These are phyloP conservation scores for Zasmidium citrigriseum DNA, from an alignment of 2,329 filamentous ascomycete genomes.

Conservation along the genomic window DNA sequence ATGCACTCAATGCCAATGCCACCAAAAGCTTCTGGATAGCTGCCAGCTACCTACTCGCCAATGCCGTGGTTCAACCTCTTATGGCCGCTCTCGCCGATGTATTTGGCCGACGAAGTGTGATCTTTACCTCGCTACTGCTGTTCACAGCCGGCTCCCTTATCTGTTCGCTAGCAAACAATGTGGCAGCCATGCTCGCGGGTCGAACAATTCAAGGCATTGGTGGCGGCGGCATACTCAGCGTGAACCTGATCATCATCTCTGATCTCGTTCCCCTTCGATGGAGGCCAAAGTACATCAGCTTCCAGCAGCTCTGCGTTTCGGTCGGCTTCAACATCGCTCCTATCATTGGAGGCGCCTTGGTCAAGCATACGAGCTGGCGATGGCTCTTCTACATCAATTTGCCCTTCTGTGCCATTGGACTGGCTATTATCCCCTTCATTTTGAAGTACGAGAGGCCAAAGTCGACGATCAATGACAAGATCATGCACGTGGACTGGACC, in stretches of 20 bases:
- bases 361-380: conserved; percentile 26
- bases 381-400: conserved; percentile 45
- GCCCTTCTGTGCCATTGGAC: conserved; percentile 36
- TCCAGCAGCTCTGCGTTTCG: conserved; percentile 32
- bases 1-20: conserved; percentile 37
- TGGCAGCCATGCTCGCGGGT: conserved; percentile 44
- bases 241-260: conserved; percentile 46
- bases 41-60: conserved; percentile 50
- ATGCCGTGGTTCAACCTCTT: conserved; percentile 46
- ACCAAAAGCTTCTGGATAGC: conserved; percentile 52
- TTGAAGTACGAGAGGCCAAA: conserved; percentile 50
- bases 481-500: conserved; percentile 27
- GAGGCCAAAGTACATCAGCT: conserved; percentile 24
- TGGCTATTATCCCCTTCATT: conserved; percentile 45
- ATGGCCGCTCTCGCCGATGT: conserved; percentile 47
- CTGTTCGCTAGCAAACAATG: conserved; percentile 41
- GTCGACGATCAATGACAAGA: conserved; percentile 19
- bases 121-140: conserved; percentile 45
- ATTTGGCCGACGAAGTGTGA: conserved; percentile 50
- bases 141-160: conserved; percentile 51
- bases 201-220: conserved; percentile 50
- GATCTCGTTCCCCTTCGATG: conserved; percentile 39
- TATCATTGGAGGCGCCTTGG: conserved; percentile 34
- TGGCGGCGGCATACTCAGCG: conserved; percentile 46
- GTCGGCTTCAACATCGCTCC: conserved; percentile 37